Evolutionary conservation across 179 eudicot species (phyloP).

Genomic region (Vitellaria paradoxa): DNA sequence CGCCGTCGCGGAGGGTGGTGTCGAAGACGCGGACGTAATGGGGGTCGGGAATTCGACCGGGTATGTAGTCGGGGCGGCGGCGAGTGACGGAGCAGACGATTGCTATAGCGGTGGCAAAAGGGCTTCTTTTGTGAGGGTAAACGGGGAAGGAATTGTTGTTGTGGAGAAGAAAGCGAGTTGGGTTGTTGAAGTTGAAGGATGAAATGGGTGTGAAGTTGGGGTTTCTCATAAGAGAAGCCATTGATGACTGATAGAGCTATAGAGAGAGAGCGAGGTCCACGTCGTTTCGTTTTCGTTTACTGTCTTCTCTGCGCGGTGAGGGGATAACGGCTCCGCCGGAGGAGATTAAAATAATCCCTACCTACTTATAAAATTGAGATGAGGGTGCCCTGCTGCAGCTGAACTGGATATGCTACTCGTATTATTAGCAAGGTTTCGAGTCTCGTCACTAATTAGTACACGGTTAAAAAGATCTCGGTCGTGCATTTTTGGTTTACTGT

Average conservation of each 20-base stretch:
- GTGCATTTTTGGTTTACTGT: too few relatives aligned
- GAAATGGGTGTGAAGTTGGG: constrained; percentile 4
- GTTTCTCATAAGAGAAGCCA: constrained; percentile 14
- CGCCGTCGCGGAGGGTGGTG: constrained; percentile 91
- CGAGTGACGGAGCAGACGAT: constrained; percentile 15
- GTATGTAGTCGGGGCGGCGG: constrained; percentile 71
- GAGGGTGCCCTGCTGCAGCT: too few relatives aligned
- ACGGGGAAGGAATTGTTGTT: constrained; percentile 2
- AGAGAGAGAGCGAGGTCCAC: background rate
- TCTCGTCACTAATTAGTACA: too few relatives aligned
- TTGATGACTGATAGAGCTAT: background rate
- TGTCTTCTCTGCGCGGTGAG: too few relatives aligned
- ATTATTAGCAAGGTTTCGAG: too few relatives aligned
- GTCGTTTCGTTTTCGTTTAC: too few relatives aligned
- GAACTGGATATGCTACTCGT: too few relatives aligned
- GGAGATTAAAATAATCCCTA: too few relatives aligned
- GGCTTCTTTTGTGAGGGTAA: background rate
- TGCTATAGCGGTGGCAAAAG: constrained; percentile 22
- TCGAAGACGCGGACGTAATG: constrained; percentile 78
- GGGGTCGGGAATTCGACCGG: constrained; percentile 65
- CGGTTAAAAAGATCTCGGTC: too few relatives aligned
- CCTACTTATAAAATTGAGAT: too few relatives aligned
- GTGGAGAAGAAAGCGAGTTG: constrained; percentile 10
- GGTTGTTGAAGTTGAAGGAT: background rate
- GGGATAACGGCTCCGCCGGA: too few relatives aligned